A percentile compares a stretch with the other conserved stretches of the same genome.
phyloP scores from a whole-genome alignment of 2,329 filamentous ascomycete genomes.

The Trichophyton rubrum region DNA sequence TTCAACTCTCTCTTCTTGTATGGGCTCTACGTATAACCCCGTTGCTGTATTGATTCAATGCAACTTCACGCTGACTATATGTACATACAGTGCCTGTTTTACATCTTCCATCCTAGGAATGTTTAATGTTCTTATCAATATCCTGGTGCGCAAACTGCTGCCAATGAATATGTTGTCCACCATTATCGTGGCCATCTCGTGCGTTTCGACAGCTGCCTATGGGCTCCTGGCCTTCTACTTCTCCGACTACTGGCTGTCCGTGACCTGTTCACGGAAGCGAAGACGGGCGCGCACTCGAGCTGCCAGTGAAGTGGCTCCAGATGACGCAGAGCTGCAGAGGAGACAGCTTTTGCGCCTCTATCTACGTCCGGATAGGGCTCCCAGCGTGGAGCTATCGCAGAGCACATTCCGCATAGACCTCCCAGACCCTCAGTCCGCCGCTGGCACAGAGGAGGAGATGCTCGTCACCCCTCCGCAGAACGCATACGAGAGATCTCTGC shows the following conservation, averaged over 20 bases:
- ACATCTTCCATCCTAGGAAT: conserved; percentile 22
- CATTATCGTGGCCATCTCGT: conserved; percentile 19
- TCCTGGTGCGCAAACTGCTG: conserved; percentile 19
- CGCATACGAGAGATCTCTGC: conserved; percentile 9
- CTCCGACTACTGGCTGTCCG: neutral
- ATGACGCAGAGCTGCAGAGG: conserved; percentile 30
- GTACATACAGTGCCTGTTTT: conserved; percentile 14
- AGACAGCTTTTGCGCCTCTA: conserved; percentile 28
- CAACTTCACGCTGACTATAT: neutral
- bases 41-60: neutral
- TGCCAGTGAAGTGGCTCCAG: conserved; percentile 11
- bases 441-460: conserved; percentile 13
- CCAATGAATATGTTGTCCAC: conserved; percentile 20
- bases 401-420: conserved; percentile 21
- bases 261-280: conserved; percentile 4
- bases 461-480: conserved; percentile 12
- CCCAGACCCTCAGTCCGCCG: conserved; percentile 14
- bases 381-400: conserved; percentile 18
- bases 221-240: conserved; percentile 18
- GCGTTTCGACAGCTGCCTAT: conserved; percentile 20
- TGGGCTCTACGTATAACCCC: conserved; percentile 5
- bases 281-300: neutral
- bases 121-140: conserved; percentile 25
- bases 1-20: conserved; percentile 24
- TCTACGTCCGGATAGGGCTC: conserved; percentile 19